These are phyloP conservation scores for Mitragyna speciosa DNA, from an alignment of 257 asterid genomes.

Conservation along the genomic window DNA sequence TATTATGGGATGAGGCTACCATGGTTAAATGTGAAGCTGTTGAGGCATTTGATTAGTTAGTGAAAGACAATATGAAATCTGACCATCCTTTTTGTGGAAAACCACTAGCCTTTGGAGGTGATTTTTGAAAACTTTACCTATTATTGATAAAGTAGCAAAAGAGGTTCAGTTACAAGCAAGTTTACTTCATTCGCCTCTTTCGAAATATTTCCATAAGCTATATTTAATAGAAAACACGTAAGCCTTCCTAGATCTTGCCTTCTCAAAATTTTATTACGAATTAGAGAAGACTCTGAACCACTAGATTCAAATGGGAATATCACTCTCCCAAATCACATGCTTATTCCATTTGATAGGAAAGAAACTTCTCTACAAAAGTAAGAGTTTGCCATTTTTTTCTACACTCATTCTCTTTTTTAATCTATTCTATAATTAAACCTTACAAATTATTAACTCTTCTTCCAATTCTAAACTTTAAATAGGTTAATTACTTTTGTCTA, in stretches of 20 bases:
- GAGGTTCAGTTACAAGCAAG: not conserved
- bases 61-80: not conserved
- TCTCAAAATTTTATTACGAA: not conserved
- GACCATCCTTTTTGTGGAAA: not conserved
- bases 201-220: not conserved
- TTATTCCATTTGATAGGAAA: not conserved
- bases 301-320: not conserved
- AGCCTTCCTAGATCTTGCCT: not conserved
- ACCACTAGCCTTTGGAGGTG: not conserved
- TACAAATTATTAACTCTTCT: too few relatives aligned
- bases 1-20: too few relatives aligned
- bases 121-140: not conserved
- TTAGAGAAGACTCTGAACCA: not conserved
- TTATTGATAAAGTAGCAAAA: not conserved
- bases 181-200: not conserved
- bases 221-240: not conserved
- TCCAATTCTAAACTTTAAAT: too few relatives aligned
- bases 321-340: not conserved
- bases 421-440: too few relatives aligned
- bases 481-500: not conserved
- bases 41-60: not conserved
- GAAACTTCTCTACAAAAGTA: not conserved
- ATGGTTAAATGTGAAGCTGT: not conserved
- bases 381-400: too few relatives aligned
- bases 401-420: too few relatives aligned